phyloP scores from a whole-genome alignment of 306 rosid genomes.

The Prunus fruticosa region DNA sequence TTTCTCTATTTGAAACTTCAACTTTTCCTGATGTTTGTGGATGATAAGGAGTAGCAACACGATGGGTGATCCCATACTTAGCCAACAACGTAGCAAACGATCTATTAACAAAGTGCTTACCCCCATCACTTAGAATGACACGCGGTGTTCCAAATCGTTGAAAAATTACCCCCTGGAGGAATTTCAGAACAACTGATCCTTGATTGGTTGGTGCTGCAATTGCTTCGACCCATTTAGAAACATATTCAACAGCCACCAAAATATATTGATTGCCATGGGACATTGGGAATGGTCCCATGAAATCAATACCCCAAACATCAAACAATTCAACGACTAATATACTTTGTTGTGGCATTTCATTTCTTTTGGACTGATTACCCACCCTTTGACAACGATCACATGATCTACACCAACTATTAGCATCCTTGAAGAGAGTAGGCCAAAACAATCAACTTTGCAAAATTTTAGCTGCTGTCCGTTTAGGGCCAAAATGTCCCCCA shows the following conservation, averaged over 20 bases:
- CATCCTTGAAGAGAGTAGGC: not conserved
- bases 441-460: not conserved
- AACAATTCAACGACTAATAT: not conserved
- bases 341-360: not conserved
- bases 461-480: not conserved
- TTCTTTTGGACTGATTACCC: not conserved
- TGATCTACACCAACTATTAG: not conserved
- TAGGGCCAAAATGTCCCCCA: not conserved
- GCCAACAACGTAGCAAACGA: too few species aligned
- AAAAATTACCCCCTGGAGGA: not conserved
- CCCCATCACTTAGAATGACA: too few species aligned
- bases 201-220: not conserved
- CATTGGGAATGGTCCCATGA: not conserved
- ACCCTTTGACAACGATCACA: not conserved
- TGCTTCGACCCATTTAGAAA: too few species aligned
- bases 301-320: too few species aligned
- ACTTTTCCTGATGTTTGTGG: too few species aligned
- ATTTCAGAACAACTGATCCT: not conserved
- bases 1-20: too few species aligned
- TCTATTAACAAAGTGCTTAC: too few species aligned
- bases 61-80: too few species aligned
- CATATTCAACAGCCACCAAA: not conserved
- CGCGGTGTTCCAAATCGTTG: not conserved
- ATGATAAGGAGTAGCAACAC: too few species aligned
- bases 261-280: not conserved